These are phyloP conservation scores for Tuber borchii DNA, from an alignment of 495 filamentous ascomycete genomes.

Conservation along the genomic window DNA sequence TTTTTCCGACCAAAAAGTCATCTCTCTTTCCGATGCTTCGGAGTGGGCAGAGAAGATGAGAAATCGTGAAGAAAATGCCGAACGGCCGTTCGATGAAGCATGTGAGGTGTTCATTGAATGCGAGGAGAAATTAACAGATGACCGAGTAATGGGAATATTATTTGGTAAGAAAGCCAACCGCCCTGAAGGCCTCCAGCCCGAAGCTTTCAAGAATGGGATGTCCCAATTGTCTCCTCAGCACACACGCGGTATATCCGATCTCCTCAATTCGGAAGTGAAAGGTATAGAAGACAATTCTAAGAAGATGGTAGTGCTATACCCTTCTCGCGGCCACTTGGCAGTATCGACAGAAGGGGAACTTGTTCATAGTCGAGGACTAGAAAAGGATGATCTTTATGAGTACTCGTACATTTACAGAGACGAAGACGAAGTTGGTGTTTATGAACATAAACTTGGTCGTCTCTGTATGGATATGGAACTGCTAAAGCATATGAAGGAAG, in stretches of 20 bases:
- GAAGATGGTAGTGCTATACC: conserved; percentile 9
- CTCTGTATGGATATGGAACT: conserved; percentile 11
- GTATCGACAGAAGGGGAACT: conserved; percentile 21
- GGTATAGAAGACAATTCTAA: background rate
- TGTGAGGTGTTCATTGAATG: conserved; percentile 4
- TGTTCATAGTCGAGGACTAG: conserved; percentile 19
- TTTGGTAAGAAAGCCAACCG: conserved; percentile 9
- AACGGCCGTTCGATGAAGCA: conserved; percentile 1
- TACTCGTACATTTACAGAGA: conserved; percentile 12
- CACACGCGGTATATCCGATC: conserved; percentile 10
- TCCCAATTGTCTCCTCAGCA: conserved; percentile 2
- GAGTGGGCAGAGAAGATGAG: background rate
- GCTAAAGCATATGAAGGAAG: conserved; percentile 21
- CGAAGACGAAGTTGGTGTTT: conserved; percentile 8
- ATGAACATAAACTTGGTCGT: conserved; percentile 18
- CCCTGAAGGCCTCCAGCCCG: conserved; percentile 1
- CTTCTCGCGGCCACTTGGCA: conserved; percentile 23
- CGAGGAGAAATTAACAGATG: background rate
- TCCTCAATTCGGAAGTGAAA: background rate
- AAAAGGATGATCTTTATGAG: conserved; percentile 8
- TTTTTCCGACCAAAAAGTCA: conserved; percentile 5
- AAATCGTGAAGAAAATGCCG: background rate
- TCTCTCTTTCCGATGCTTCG: conserved; percentile 18
- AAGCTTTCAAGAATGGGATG: conserved; percentile 6
- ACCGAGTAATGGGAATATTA: conserved; percentile 6